Base-by-base conservation (phyloP, 108 stramenopile species). In the Nitzschia sp. region DNA sequence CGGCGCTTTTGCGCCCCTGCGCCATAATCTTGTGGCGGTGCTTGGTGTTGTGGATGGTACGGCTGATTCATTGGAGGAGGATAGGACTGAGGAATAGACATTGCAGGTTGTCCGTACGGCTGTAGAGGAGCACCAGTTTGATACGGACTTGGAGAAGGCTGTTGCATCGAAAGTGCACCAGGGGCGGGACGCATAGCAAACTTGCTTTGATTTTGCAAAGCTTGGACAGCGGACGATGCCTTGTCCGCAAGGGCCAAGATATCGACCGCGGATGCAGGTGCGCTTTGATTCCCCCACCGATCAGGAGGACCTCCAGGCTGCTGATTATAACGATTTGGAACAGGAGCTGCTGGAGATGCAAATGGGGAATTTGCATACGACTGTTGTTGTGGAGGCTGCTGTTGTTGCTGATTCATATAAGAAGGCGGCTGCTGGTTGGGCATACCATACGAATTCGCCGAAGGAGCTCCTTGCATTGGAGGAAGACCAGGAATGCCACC, bases 211-310 rank as follows among this genome's bases (percentile, higher is more conserved):
- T 42, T 68, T 27, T 78, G 64, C 55, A 83, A 54, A 45, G 59
- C 76, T 32, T 80, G 82, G 13, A 91, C 75, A 29, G 84, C 87
- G 21, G 86, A 85, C 1, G 91, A 84, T 2, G 91, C 91, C 56
- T 89, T 89, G 49, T 89, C 91, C 0, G 91, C 91, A 56, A 92
- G 75, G 21, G 80, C 85, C 28, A 89, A 64, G 64, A 92, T 89
- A 60, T 92, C 91, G 6, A 87, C 71, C 8, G 72, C n/a, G 27
- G 78, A 23, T 62, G 79, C 47, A 73, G 82, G 61, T 19, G 49
- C 11, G 17, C 17, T 31, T 66, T 66, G 65, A 17, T 57, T 57
- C 24, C 38, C 61, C 61, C 61, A 62, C 33, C 19, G n/a, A 5
- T 31, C 26, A 11, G 23, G 59, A 1, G 49, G 30, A 70, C 45